phyloP scores from a whole-genome alignment of 129 eudicot species.

The Pseudognaphalium luteoalbum region DNA sequence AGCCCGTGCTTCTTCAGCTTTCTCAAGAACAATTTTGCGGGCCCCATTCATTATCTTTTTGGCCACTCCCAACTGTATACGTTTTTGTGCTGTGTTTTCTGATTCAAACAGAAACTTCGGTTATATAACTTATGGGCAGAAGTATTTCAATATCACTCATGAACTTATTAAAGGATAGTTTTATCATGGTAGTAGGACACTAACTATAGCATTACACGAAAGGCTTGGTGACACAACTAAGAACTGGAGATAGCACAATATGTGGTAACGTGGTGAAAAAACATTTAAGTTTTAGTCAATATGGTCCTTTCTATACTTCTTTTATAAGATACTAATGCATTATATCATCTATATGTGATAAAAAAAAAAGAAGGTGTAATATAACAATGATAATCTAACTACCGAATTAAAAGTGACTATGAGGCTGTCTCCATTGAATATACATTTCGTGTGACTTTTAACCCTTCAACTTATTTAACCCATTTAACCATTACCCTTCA shows the following conservation, averaged over 20 bases:
- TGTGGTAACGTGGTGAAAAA: not conserved
- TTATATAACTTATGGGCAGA: conserved; percentile 11
- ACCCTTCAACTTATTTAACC: not conserved
- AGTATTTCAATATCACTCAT: not conserved
- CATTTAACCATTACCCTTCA: not conserved
- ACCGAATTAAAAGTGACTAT: too few relatives aligned
- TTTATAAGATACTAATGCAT: too few relatives aligned
- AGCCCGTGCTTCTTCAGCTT: conserved; percentile 96
- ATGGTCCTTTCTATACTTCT: too few relatives aligned
- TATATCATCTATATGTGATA: too few relatives aligned
- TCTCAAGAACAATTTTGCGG: conserved; percentile 82
- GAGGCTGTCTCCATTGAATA: too few relatives aligned
- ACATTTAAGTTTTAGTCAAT: not conserved
- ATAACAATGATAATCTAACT: too few relatives aligned
- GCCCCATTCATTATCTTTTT: conserved; percentile 95
- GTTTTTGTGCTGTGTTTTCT: conserved; percentile 62
- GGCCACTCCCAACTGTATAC: conserved; percentile 84
- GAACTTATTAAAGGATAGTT: not conserved
- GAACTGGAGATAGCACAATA: not conserved
- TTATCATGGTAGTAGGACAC: conserved; percentile 8
- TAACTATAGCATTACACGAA: not conserved
- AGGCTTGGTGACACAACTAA: conserved; percentile 2
- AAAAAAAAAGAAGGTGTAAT: too few relatives aligned
- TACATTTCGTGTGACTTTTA: not conserved
- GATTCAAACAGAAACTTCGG: conserved; percentile 18